Base-by-base conservation (phyloP, 306 rosid species). In the Leucaena leucocephala region DNA sequence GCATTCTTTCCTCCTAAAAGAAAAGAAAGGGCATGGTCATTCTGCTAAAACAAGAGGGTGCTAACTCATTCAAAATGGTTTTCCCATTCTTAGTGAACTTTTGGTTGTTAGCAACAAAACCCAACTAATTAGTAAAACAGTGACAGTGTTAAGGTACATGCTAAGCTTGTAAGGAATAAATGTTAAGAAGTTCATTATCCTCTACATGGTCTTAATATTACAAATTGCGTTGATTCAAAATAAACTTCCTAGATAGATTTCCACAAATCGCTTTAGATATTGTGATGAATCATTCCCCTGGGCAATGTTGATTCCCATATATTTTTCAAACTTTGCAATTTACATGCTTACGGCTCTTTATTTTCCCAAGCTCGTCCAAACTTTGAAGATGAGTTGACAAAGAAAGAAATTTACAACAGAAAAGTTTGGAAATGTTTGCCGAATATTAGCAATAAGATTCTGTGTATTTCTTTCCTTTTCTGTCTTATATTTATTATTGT, bases 201-300 rank as follows among this genome's bases (percentile, higher is more conserved):
- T 33, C n/a, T 62, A 14, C 1, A 15, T 34, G 39, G 42, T 21
- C 68, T 11, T 62, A 33, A 15, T 62, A 7, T 33, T 62, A 62
- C n/a, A 33, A 12, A 34, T 6, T 33, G 10, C 4, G 59, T 3
- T 52, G 58, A 52, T 17, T 52, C 3, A 54, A 34, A 22, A 59
- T 59, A 59, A 4, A 27, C 15, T 59, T 5, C 16, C 66, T 5
- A 22, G 15, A 3, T 59, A 5, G 22, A 54, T 54, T 54, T 10
- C 15, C 33, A 4, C 38, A 59, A 2, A 59, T 59, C 66, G 12
- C 66, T 83, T 67, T 42, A 66, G 52, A 61, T 73, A 17, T 48
- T 68, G 39, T 19, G 72, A 78, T 39, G 50, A 57, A 48, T 48
- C n/a, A 15, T 63, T 62, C 66, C 49, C 52, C 50, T 50, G 36